Conservation (phyloP, 768 basidiomycete genomes). For the Rhodotorula kratochvilovae region DNA sequence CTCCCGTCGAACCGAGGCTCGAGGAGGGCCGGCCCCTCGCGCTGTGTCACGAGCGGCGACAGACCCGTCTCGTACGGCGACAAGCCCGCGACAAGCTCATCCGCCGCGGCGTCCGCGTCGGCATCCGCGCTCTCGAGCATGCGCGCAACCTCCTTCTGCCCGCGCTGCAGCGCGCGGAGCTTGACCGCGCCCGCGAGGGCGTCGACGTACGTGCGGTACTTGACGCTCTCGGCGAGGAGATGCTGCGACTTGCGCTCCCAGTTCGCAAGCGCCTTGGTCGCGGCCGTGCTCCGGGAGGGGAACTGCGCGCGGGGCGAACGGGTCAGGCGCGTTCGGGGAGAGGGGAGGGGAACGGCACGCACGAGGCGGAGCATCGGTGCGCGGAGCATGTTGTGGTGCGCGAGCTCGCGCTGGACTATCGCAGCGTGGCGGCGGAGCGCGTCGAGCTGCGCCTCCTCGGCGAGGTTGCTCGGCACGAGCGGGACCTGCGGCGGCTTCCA, state of each 20-base stretch:
- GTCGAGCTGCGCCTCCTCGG: constrained; percentile 90
- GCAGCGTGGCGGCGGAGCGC: constrained; percentile 75
- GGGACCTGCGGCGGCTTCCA: constrained; percentile 91
- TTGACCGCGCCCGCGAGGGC: constrained; percentile 77
- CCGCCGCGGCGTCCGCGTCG: constrained; percentile 14
- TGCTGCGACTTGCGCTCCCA: constrained; percentile 91
- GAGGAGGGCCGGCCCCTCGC: no score
- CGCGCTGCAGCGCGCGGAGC: constrained; percentile 78
- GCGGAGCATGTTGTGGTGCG: constrained; percentile 74
- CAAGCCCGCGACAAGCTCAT: not conserved
- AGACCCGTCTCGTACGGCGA: constrained; percentile 12
- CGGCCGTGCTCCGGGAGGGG: constrained; percentile 67
- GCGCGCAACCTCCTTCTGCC: constrained; percentile 72
- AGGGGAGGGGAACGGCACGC: constrained; percentile 32
- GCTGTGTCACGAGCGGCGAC: no score
- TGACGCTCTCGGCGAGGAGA: constrained; percentile 83
- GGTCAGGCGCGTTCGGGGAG: not conserved
- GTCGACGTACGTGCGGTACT: constrained; percentile 92
- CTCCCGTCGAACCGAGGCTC: no score
- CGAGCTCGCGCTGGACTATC: constrained; percentile 69
- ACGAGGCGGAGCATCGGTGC: constrained; percentile 78
- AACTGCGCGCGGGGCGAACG: constrained; percentile 57
- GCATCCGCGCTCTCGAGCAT: constrained; percentile 50
- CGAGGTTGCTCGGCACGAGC: constrained; percentile 72
- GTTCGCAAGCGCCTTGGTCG: constrained; percentile 69